Evolutionary conservation across 164 flowering plant genomes (phyloP).

Genomic region (Akebia trifoliata): DNA sequence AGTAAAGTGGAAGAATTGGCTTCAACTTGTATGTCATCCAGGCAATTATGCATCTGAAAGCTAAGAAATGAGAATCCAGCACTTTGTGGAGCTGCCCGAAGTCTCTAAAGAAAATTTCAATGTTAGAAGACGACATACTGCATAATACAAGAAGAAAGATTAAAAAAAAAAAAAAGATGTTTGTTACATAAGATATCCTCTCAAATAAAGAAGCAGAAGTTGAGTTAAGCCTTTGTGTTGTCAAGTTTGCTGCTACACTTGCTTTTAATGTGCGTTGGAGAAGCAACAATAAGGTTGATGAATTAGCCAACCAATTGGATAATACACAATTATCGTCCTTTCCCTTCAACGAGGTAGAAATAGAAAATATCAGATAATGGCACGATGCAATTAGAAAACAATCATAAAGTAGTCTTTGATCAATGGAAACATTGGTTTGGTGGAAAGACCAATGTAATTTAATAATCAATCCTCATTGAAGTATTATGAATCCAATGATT

Average conservation of each 20-base stretch:
- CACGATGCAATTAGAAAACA: too few species aligned
- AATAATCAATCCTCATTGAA: too few species aligned
- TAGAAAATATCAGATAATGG: conserved; percentile 11
- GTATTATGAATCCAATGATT: too few species aligned
- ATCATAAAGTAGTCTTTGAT: too few species aligned
- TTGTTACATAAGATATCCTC: conserved; percentile 85
- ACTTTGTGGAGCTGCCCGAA: conserved; percentile 88
- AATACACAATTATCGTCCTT: conserved; percentile 71
- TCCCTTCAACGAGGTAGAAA: conserved; percentile 41
- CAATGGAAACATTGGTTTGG: too few species aligned
- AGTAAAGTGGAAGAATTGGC: conserved; percentile 97
- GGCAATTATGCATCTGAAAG: conserved; percentile 62
- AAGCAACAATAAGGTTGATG: conserved; percentile 79
- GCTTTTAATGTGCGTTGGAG: conserved; percentile 98
- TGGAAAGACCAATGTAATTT: too few species aligned
- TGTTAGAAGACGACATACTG: not conserved
- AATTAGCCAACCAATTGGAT: conserved; percentile 86
- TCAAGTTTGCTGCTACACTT: conserved; percentile 82
- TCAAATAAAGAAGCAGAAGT: conserved; percentile 89
- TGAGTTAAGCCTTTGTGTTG: conserved; percentile 87
- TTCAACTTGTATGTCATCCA: conserved; percentile 88
- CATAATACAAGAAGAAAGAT: not conserved
- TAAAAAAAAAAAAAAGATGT: not conserved
- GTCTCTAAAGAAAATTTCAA: conserved; percentile 39
- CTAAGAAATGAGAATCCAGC: conserved; percentile 76